Evolutionary conservation across 352 stramenopile genomes (phyloP).

Genomic region (Peronosclerospora sorghi): DNA sequence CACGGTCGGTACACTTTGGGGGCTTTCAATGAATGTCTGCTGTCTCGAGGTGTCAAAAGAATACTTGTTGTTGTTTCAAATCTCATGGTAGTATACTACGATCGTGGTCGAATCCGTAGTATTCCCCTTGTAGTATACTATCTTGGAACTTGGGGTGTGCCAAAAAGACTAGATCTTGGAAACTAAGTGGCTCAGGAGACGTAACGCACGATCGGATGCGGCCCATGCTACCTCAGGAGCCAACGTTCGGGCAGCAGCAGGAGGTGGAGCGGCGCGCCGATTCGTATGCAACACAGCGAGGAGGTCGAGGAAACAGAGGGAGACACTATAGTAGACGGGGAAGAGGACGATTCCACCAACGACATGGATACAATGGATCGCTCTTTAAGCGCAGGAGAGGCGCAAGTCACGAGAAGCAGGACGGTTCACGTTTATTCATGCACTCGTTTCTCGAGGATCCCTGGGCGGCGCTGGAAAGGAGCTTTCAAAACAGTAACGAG

Average conservation of each 20-base stretch:
- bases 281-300: constrained; percentile 1
- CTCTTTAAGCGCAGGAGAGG: constrained; percentile 40
- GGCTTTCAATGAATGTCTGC: too few species aligned
- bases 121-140: too few species aligned
- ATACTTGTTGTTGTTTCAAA: too few species aligned
- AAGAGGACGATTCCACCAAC: constrained; percentile 10
- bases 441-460: constrained; percentile 58
- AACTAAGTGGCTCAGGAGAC: constrained; percentile 45
- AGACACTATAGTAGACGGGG: constrained; percentile 1
- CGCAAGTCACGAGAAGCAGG: constrained; percentile 28
- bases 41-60: too few species aligned
- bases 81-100: too few species aligned
- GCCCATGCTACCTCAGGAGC: constrained; percentile 35
- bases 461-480: constrained; percentile 30
- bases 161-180: too few species aligned
- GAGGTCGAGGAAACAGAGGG: constrained; percentile 9
- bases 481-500: background rate
- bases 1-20: too few species aligned
- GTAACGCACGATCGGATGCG: constrained; percentile 43
- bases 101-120: too few species aligned
- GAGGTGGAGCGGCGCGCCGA: constrained; percentile 1
- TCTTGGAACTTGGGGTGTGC: too few species aligned
- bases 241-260: constrained; percentile 25
- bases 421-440: constrained; percentile 46
- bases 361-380: constrained; percentile 7